These are phyloP conservation scores for Vitis cinerea DNA, from an alignment of 164 flowering plant species.

Conservation along the genomic window DNA sequence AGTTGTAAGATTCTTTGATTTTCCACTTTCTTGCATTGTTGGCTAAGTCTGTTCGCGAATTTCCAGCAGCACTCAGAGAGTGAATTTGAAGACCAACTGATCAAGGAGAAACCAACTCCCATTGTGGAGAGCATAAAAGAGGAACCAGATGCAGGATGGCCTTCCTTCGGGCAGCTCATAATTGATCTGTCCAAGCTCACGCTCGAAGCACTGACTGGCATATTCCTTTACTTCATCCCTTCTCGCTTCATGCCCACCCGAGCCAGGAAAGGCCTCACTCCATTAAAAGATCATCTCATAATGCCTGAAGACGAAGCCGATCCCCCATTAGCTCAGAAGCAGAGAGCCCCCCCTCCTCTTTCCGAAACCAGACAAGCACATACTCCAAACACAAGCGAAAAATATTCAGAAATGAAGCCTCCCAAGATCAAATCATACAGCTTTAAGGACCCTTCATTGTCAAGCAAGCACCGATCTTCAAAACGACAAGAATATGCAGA, in stretches of 20 bases:
- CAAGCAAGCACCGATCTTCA: conserved; percentile 75
- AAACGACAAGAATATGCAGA: conserved; percentile 74
- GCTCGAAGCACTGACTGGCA: conserved; percentile 45
- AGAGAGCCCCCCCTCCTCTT: conserved; percentile 46
- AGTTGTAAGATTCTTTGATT: too few species aligned
- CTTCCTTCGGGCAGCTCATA: conserved; percentile 75
- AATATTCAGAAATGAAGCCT: conserved; percentile 54
- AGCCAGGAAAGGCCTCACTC: conserved; percentile 61
- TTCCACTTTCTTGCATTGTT: neutral
- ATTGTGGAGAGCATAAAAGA: conserved; percentile 49
- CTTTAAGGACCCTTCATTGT: conserved; percentile 60
- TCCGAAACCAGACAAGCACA: conserved; percentile 56
- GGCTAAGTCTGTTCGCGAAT: neutral
- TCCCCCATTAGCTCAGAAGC: conserved; percentile 50
- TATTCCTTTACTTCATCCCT: conserved; percentile 46
- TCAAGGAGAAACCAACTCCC: conserved; percentile 43
- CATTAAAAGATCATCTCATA: conserved; percentile 65
- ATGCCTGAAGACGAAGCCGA: conserved; percentile 82
- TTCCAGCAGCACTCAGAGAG: conserved; percentile 26
- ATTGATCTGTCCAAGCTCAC: conserved; percentile 63
- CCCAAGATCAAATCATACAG: conserved; percentile 57
- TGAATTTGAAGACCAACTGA: conserved; percentile 32
- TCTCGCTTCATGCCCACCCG: conserved; percentile 24
- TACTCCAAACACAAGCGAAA: conserved; percentile 34
- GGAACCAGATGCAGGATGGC: conserved; percentile 75